A percentile compares a stretch with the other conserved stretches of the same genome.
phyloP scores from a whole-genome alignment of 257 asterid genomes.

The Solanum rostratum region DNA sequence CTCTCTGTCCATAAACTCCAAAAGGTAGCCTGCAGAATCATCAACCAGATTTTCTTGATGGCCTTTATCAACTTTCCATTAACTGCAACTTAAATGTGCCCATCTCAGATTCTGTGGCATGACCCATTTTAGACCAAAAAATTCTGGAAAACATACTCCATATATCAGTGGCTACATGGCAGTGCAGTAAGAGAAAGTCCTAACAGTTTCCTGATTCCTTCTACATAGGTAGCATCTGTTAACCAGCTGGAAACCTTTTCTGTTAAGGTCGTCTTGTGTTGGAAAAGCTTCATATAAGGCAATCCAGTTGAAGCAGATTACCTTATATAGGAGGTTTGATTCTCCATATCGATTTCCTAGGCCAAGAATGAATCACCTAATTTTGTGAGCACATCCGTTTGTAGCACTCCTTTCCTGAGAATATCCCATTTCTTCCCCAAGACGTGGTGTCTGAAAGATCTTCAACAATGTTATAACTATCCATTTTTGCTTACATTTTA shows the following conservation, averaged over 20 bases:
- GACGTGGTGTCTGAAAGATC: not conserved
- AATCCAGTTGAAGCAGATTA: not conserved
- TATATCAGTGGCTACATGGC: not conserved
- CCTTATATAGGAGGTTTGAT: not conserved
- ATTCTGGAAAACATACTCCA: not conserved
- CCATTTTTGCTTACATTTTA: not conserved
- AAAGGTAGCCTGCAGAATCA: not conserved
- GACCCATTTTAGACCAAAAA: not conserved
- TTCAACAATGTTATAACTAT: not conserved
- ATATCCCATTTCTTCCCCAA: not conserved
- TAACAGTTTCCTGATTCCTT: not conserved
- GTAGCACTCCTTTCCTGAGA: not conserved
- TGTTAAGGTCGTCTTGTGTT: not conserved
- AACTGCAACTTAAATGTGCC: not conserved
- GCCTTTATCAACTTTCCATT: not conserved
- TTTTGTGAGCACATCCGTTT: not conserved
- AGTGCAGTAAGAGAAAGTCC: not conserved
- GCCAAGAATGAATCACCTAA: not conserved
- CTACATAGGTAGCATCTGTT: not conserved
- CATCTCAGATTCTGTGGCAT: not conserved
- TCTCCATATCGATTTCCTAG: not conserved
- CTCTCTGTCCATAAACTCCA: not conserved
- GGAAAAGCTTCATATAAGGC: not conserved
- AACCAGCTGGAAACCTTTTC: not conserved
- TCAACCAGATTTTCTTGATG: not conserved